phyloP scores from a whole-genome alignment of 805 yeast genomes.

The Jamesozyma lodderae region DNA sequence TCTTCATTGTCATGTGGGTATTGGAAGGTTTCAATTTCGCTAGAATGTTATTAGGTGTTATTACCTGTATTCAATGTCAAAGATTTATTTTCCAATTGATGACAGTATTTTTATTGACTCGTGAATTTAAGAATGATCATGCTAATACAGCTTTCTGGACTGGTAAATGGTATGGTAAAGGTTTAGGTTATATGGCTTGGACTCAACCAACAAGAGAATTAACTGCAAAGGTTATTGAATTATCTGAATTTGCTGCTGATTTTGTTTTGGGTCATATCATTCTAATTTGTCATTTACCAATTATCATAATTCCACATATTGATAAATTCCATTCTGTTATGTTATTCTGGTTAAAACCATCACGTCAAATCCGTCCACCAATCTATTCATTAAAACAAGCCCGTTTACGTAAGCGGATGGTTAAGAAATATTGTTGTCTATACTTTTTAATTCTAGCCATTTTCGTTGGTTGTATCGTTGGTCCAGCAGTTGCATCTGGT shows the following conservation, averaged over 20 bases:
- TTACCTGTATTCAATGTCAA: slow-evolving; percentile 78
- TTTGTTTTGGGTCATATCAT: slow-evolving; percentile 86
- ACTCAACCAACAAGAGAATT: slow-evolving; percentile 96
- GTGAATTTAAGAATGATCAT: slow-evolving; percentile 94
- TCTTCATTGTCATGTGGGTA: slow-evolving; percentile 96
- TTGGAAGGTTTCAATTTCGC: slow-evolving; percentile 85
- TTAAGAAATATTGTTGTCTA: slow-evolving; percentile 79
- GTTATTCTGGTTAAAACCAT: slow-evolving; percentile 98
- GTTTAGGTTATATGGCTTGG: slow-evolving; percentile 87
- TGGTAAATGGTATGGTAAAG: slow-evolving; percentile 96
- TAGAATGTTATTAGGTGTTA: slow-evolving; percentile 78
- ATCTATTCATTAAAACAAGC: slow-evolving; percentile 95
- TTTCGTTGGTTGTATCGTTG: slow-evolving; percentile 71
- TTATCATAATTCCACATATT: slow-evolving; percentile 72
- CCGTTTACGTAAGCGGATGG: slow-evolving; percentile 94
- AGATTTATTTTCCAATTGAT: slow-evolving; percentile 78
- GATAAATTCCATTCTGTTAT: slow-evolving; percentile 98
- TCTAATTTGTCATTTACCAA: slow-evolving; percentile 81
- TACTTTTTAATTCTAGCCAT: slow-evolving; percentile 62
- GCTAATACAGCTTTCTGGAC: slow-evolving; percentile 99
- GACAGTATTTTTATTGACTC: slow-evolving; percentile 69
- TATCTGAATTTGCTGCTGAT: slow-evolving; percentile 95
- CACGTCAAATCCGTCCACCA: slow-evolving; percentile 96
- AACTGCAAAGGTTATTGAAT: slow-evolving; percentile 84
- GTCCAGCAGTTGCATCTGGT: slow-evolving; percentile 81